Evolutionary conservation across 306 rosid genomes (phyloP), one percentile per base, ranked within the genome.

Genomic region (Glycyrrhiza uralensis): DNA sequence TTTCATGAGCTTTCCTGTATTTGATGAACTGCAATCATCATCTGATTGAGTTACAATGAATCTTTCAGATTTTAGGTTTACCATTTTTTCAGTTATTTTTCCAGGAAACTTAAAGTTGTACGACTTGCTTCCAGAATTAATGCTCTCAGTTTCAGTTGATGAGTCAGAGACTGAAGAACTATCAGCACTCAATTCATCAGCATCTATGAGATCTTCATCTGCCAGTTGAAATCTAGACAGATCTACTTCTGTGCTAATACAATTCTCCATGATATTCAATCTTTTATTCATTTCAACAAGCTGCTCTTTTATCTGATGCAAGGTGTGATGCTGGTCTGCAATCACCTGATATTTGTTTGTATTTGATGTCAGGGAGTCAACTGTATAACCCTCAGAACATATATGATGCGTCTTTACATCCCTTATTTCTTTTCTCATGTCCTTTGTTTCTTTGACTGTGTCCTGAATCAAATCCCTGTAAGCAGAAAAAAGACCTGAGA

Each of bases 111-210:
- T 54, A 9, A 55, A 47, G 41, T 59, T 28, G 69, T 60, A 50
- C 29, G 24, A 58, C 59, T 52, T 71, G 47, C 65, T 82, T 59
- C 76, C 82, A 3, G 86, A 85, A 80, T 66, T 76, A 68, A 46
- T 30, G 68, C 81, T 83, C 28, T 71, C 84, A 76, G 79, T 76
- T 71, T 79, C 84, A 17, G 79, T 69, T 72, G 94, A 87, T 42
- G 72, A 58, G 64, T 83, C 94, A 45, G 88, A 88, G 79, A 83
- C 41, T 50, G 96, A 89, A 49, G 97, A 84, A 76, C 81, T 80
- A 75, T 86, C 97, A 45, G 82, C 35, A 61, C 85, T 87, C 78
- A 75, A 85, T 39, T 79, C 82, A 81, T 86, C 94, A 49, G 77
- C 83, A 79, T 80, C 82, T 30, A 65, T 49, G 39, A 78, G 50